Conservation (phyloP, 2,329 filamentous ascomycete species). For the Fusarium sp. region DNA sequence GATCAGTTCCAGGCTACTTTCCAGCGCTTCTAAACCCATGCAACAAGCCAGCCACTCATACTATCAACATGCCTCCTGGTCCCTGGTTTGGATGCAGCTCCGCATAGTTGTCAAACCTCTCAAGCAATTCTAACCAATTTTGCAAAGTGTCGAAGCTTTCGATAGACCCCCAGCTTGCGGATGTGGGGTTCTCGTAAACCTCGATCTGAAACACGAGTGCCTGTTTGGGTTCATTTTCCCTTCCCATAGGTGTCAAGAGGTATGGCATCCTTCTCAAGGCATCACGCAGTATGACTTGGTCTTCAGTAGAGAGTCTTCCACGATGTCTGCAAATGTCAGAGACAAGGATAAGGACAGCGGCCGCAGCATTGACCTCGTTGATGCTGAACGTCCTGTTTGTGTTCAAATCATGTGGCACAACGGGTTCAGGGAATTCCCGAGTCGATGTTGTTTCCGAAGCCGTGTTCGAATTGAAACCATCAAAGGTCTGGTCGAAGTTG, state of each 20-base stretch:
- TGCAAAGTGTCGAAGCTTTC: constrained; percentile 15
- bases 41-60: constrained; percentile 10
- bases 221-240: not conserved
- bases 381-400: not conserved
- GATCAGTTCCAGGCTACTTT: not conserved
- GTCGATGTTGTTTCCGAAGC: not conserved
- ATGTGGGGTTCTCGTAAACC: constrained; percentile 6
- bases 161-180: constrained; percentile 18
- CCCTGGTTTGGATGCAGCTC: constrained; percentile 7
- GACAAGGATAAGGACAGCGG: not conserved
- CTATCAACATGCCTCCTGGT: not conserved
- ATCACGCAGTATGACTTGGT: not conserved
- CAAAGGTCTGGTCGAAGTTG: not conserved
- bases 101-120: constrained; percentile 6
- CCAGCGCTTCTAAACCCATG: not conserved
- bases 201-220: constrained; percentile 1
- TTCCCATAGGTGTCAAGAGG: constrained; percentile 10
- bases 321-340: not conserved
- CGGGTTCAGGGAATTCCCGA: not conserved
- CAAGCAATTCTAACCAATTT: not conserved
- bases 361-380: constrained; percentile 2
- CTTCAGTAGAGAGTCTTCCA: not conserved
- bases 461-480: not conserved
- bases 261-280: constrained; percentile 10
- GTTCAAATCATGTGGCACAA: not conserved